These are phyloP conservation scores for Symbiodinium natans DNA, from an alignment of 73 alveolate genomes.

Conservation along the genomic window DNA sequence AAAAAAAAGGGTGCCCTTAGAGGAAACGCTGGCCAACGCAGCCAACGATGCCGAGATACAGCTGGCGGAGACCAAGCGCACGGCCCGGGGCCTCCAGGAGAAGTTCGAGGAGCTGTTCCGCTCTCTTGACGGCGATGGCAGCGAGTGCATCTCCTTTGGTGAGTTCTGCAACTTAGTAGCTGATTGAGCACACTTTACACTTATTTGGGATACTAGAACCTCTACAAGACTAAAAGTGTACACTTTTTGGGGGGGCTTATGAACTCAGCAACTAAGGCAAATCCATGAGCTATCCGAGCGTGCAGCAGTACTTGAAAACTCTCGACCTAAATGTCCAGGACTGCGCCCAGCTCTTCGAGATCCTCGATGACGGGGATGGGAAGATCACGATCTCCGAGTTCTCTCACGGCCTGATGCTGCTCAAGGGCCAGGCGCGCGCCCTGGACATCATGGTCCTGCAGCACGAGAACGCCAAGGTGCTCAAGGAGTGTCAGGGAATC, in stretches of 20 bases:
- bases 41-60: constrained; percentile 44
- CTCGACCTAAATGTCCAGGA: constrained; percentile 11
- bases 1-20: too few species aligned
- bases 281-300: constrained; percentile 1
- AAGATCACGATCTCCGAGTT: background rate
- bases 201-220: too few species aligned
- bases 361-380: constrained; percentile 45
- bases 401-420: background rate
- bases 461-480: background rate
- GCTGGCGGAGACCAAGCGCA: background rate
- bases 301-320: constrained; percentile 23
- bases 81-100: background rate
- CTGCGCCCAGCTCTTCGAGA: background rate
- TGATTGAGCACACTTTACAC: too few species aligned
- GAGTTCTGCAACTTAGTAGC: too few species aligned
- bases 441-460: constrained; percentile 36
- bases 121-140: constrained; percentile 8
- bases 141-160: background rate
- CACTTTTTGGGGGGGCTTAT: too few species aligned
- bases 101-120: background rate
- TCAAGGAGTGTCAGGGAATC: background rate
- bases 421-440: constrained; percentile 53
- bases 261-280: too few species aligned
- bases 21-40: background rate
- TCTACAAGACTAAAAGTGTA: too few species aligned